Conservation (phyloP, 129 eudicot genomes). For the Helianthus annuus region DNA sequence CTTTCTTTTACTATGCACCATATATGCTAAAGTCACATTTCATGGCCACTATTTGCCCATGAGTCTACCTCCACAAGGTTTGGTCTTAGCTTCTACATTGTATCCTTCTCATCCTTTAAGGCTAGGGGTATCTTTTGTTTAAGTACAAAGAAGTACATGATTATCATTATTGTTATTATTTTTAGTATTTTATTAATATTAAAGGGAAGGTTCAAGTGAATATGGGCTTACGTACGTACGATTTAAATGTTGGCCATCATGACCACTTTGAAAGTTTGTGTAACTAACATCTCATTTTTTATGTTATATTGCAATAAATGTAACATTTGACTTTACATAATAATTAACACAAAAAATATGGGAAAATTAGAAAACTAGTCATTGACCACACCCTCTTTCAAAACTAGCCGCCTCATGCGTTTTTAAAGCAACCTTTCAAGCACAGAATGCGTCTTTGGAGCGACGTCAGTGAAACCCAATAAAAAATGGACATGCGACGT, state of each 20-base stretch:
- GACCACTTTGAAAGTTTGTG: background rate
- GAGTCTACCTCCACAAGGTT: conserved; percentile 17
- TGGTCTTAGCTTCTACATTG: conserved; percentile 3
- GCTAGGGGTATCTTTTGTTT: conserved; percentile 7
- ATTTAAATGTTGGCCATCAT: background rate
- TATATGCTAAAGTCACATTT: conserved; percentile 33
- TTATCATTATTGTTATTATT: background rate
- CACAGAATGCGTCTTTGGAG: too few relatives aligned
- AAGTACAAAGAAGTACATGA: background rate
- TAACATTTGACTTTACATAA: too few relatives aligned
- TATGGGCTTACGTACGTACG: background rate
- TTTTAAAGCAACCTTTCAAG: too few relatives aligned
- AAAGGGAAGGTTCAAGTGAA: background rate
- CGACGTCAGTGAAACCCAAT: too few relatives aligned
- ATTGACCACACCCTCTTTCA: too few relatives aligned
- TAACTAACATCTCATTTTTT: background rate
- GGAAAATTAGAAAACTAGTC: too few relatives aligned
- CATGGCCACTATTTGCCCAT: conserved; percentile 35
- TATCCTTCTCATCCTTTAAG: background rate
- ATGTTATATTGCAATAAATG: background rate
- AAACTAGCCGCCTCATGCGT: too few relatives aligned
- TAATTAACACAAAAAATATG: too few relatives aligned
- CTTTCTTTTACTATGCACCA: conserved; percentile 41
- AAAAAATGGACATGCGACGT: too few relatives aligned
- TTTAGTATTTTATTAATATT: too few relatives aligned